These are phyloP conservation scores for Punctularia strigosozonata DNA, from an alignment of 768 basidiomycete species.

Conservation along the genomic window DNA sequence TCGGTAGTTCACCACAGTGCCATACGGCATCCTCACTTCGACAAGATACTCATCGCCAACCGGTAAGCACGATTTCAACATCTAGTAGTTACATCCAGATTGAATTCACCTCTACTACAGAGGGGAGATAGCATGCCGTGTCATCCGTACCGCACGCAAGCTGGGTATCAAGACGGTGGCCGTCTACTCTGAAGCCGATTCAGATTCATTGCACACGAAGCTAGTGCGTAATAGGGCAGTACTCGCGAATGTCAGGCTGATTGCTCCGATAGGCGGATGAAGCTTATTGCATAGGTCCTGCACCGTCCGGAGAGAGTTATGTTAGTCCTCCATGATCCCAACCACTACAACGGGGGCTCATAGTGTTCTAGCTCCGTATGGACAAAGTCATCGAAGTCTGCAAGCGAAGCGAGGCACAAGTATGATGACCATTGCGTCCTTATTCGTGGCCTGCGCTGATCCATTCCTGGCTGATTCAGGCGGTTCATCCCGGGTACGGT, in stretches of 20 bases:
- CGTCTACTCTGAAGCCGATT: slow-evolving; percentile 84
- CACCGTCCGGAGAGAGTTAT: slow-evolving; percentile 81
- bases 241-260: background rate
- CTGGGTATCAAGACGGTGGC: slow-evolving; percentile 88
- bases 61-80: slow-evolving; percentile 30
- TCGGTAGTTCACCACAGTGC: too few species aligned
- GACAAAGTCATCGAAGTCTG: slow-evolving; percentile 86
- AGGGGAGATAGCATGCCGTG: slow-evolving; percentile 93
- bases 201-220: slow-evolving; percentile 68
- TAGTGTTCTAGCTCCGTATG: slow-evolving; percentile 50
- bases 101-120: slow-evolving; percentile 24
- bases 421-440: slow-evolving; percentile 18
- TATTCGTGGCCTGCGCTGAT: background rate
- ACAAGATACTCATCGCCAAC: slow-evolving; percentile 90
- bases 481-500: slow-evolving; percentile 80
- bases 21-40: slow-evolving; percentile 51
- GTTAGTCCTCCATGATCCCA: slow-evolving; percentile 34
- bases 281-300: slow-evolving; percentile 90
- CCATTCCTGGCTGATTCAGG: slow-evolving; percentile 29
- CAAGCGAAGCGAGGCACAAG: slow-evolving; percentile 74
- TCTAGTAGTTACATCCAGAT: background rate
- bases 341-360: background rate
- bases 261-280: slow-evolving; percentile 45
- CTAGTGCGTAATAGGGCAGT: slow-evolving; percentile 33
- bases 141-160: slow-evolving; percentile 81